Evolutionary conservation across 2,329 filamentous ascomycete genomes (phyloP), one percentile per base, ranked within the genome.

Genomic region (Fusarium sp.): DNA sequence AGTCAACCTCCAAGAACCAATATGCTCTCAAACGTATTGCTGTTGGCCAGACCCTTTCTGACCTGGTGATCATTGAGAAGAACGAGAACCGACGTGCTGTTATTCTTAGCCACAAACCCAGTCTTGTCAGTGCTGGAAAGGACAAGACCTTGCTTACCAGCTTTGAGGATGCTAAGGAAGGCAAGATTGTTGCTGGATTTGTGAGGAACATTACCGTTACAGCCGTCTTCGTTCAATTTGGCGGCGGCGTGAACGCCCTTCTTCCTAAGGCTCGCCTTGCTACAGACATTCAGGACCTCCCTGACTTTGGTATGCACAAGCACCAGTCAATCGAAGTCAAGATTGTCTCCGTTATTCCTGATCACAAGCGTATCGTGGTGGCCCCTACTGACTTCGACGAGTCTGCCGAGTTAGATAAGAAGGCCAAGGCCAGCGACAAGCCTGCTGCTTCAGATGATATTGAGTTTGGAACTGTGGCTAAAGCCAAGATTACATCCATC

Each of bases 181-280:
- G 93, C 35, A 86, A 89, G 38, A 83, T 90, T 30, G 88, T 94
- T 13, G 88, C 90, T 65, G 95, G 95, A 11, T 97, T 95, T 76
- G 90, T 99, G 31, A 91, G 92, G 67, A 97, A 96, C 77, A 92
- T 97, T 58, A 95, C 94, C 0, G 84, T 89, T 5, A 93, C 92
- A 14, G 94, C 93, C 47, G 87, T 95, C 16, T 98, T 97, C 77
- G 89, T 98, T n/a, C 92, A 97, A 78, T 98, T 98, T 80, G 90
- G 91, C 44, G 92, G 91, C 75, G 90, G 89, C 38, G 83, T 97
- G 24, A 92, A 91, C 50, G 95, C 93, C 20, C 84, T 98, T 45
- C 85, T 98, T 35, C 94, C 95, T 41, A 95, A 93, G 82, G 90
- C 90, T 26, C 91, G 95, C 77, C 86, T 99, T 53, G 86, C 92